Base-by-base conservation (phyloP, 2,329 filamentous ascomycete genomes). In the Clonostachys sp. region DNA sequence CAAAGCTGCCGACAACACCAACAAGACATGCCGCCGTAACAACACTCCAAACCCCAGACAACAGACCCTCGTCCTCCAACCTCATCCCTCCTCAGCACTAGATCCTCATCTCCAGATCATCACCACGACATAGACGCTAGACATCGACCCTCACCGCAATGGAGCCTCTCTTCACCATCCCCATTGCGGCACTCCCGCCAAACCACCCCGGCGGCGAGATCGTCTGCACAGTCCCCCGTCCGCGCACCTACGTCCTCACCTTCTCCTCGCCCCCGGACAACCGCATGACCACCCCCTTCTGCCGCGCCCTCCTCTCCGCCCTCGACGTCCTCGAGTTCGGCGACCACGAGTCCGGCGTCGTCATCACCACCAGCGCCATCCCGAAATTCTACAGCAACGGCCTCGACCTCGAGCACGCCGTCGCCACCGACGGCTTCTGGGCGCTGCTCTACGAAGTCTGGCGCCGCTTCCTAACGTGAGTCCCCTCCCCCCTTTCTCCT, bases 361-460 rank as follows among this genome's bases (percentile, higher is more conserved):
- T 94, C 13, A 72, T 91, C 49, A 92, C 88, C 6, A 92, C 88
- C 1, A 87, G 83, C 40, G 80, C 76, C 43, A 86, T 91, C 49
- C 63, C 72, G 45, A 94, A 94, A 61, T 92, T 92, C 73, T 94
- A 87, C 71, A 85, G 79, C 63, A 92, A 92, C 67, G 89, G 89
- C 0, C 76, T 94, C n/a, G 87, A 94, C 63, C 77, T 91, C 13
- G 74, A 81, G 38, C 79, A 87, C 60, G 85, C 83, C n/a, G 59
- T 74, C 34, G 64, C 67, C 33, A 80, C 79, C 1, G 74, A 80
- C 2, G 74, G 73, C 4, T 92, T 87, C 71, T 81, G 82, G 57
- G 67, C 79, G 12, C 72, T 73, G 45, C 66, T 91, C 12, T 91
- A 83, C 66, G 71, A 71, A 13, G 63, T 91, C 2, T 91, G 84